Percentiles rank a stretch among this genome's conserved stretches.
These are phyloP conservation scores for Leccinellum rugosiceps DNA, from an alignment of 768 basidiomycete genomes.

Conservation along the genomic window DNA sequence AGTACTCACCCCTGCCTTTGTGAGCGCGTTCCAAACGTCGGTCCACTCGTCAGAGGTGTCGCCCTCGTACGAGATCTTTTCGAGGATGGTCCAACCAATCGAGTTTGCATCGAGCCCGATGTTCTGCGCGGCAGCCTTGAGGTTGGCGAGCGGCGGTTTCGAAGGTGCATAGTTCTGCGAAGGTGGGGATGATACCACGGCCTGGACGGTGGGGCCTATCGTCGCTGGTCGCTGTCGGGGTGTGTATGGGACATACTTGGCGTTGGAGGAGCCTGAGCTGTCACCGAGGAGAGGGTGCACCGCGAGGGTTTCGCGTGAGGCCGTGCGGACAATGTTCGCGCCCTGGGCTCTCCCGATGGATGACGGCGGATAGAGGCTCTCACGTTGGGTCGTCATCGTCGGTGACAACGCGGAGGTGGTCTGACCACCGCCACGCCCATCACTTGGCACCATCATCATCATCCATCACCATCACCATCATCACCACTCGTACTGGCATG, in stretches of 20 bases:
- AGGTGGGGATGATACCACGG: slow-evolving; percentile 29
- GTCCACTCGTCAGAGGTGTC: slow-evolving; percentile 60
- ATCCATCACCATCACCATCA: neutral
- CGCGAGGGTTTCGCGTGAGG: slow-evolving; percentile 52
- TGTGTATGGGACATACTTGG: slow-evolving; percentile 74
- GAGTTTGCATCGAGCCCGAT: slow-evolving; percentile 63
- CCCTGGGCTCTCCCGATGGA: slow-evolving; percentile 55
- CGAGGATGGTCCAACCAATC: slow-evolving; percentile 75
- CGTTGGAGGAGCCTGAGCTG: slow-evolving; percentile 1
- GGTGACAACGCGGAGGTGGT: neutral
- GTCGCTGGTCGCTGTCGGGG: slow-evolving; percentile 63
- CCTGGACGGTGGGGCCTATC: slow-evolving; percentile 38
- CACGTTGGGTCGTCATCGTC: slow-evolving; percentile 37
- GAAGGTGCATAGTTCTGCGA: slow-evolving; percentile 58
- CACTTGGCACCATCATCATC: neutral
- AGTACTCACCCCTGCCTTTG: slow-evolving; percentile 58
- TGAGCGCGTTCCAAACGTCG: slow-evolving; percentile 63
- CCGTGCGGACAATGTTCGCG: slow-evolving; percentile 36
- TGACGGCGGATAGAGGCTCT: slow-evolving; percentile 43
- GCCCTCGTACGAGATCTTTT: slow-evolving; percentile 56
- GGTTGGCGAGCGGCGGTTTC: slow-evolving; percentile 67
- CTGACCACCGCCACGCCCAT: neutral
- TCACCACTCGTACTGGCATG: slow-evolving; percentile 1
- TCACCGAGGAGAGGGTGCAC: slow-evolving; percentile 64
- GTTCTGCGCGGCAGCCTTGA: slow-evolving; percentile 69